Base-by-base conservation (phyloP, 352 stramenopile genomes). In the Pythium plurisporium region DNA sequence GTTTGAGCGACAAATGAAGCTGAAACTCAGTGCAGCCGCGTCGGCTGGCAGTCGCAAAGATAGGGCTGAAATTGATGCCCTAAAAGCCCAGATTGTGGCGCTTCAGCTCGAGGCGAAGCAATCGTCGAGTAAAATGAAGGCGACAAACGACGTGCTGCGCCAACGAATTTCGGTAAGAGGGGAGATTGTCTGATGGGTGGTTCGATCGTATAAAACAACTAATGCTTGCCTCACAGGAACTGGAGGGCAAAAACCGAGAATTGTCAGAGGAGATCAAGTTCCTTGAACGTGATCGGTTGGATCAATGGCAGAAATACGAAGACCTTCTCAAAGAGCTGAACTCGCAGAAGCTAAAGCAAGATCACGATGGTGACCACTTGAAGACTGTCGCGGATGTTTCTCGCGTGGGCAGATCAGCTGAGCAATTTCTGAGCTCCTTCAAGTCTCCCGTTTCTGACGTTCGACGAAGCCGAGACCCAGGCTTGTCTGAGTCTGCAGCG, bases 11-110 rank as follows among this genome's bases (percentile, higher is more conserved):
- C 83, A 94, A 59, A 76, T 77, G 65, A 93, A 90, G 52, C 42
- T 91, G 40, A 74, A 82, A 25, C 71, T 83, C 57, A 87, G 70
- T 36, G 76, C 73, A 1, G 73, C 73, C 17, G 66, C 72, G 48
- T 79, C 79, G 40, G 66, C 76, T 15, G 69, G 77, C 19, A 74
- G 78, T 66, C 69, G 72, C 27, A 89, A 82, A 73, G 81, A 82
- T 19, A 64, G 73, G n/a, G 65, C 60, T 10, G 81, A 93, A 60
- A 72, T 92, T 0, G 86, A 91, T 43, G 65, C 70, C 23, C 65
- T 95, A 12, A 91, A 90, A 59, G 86, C 86, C 2, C 83, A 94
- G 45, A 87, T 95, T 26, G 78, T 91, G 42, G 87, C 83, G 20
- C 76, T 94, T 55, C 73, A 95, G 44, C 46, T 93, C 17, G 86